These are phyloP conservation scores for Colletotrichum acutatum DNA, from an alignment of 2,329 filamentous ascomycete genomes.

Conservation along the genomic window DNA sequence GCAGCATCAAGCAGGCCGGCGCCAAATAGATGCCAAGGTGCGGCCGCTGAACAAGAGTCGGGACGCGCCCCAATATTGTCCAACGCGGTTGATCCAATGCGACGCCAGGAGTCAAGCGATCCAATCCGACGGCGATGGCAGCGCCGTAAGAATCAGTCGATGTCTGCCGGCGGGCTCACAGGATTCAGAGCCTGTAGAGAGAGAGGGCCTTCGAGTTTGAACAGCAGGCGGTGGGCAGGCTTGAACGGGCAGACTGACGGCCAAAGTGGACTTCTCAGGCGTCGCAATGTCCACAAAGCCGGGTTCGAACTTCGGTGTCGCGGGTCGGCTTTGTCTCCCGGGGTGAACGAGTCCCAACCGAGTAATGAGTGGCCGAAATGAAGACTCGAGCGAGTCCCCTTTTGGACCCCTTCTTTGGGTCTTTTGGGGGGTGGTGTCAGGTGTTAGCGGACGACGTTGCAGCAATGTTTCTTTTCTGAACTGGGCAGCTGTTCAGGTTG, in stretches of 20 bases:
- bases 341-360: constrained; percentile 18
- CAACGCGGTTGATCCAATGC: not conserved
- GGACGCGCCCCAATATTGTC: not conserved
- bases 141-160: not conserved
- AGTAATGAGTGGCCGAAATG: constrained; percentile 27
- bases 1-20: not conserved
- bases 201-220: no score
- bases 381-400: constrained; percentile 2
- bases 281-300: constrained; percentile 34
- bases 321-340: constrained; percentile 7
- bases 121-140: not conserved
- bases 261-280: constrained; percentile 5
- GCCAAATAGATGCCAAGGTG: not conserved
- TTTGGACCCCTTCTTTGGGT: not conserved
- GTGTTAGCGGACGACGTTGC: constrained; percentile 18
- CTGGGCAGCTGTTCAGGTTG: not conserved
- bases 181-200: not conserved
- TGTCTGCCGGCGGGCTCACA: not conserved
- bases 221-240: not conserved
- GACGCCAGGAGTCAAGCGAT: not conserved
- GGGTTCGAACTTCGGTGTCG: constrained; percentile 3
- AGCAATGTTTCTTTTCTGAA: constrained; percentile 3
- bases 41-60: not conserved
- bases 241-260: not conserved
- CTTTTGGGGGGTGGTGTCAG: not conserved